Conservation (phyloP, 257 asterid genomes). For the Capsicum chinense region DNA sequence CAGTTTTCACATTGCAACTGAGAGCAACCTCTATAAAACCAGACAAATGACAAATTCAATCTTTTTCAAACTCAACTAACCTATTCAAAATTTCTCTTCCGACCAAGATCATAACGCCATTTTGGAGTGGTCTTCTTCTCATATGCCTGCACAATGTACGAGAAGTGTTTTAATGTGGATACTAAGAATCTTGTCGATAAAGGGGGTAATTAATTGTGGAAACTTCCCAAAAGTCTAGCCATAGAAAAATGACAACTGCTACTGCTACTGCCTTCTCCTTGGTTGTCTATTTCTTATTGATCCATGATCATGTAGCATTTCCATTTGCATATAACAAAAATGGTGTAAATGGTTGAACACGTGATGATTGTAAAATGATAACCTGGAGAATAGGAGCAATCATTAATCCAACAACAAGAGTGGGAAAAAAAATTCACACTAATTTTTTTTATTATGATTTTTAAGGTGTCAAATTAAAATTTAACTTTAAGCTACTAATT, state of each 20-base stretch:
- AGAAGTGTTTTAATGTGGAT: slow-evolving; percentile 25
- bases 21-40: not conserved
- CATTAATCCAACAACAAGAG: not conserved
- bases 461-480: too few relatives aligned
- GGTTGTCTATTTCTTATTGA: not conserved
- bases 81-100: slow-evolving; percentile 88
- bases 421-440: too few relatives aligned
- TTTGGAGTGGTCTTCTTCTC: slow-evolving; percentile 86
- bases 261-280: not conserved
- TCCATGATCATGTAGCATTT: not conserved
- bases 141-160: slow-evolving; percentile 66
- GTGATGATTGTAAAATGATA: not conserved
- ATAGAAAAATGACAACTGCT: not conserved
- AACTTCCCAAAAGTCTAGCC: not conserved
- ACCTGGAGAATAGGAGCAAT: slow-evolving; percentile 42
- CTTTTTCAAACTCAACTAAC: slow-evolving; percentile 41
- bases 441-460: too few relatives aligned
- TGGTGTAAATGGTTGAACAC: not conserved
- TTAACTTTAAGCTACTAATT: too few relatives aligned
- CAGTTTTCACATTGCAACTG: not conserved
- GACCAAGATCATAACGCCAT: slow-evolving; percentile 98
- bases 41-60: not conserved
- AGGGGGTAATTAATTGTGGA: not conserved
- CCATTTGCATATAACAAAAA: not conserved
- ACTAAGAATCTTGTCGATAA: not conserved